These are phyloP conservation scores for Phytopythium sindhum DNA, from an alignment of 352 stramenopile genomes.

Conservation along the genomic window DNA sequence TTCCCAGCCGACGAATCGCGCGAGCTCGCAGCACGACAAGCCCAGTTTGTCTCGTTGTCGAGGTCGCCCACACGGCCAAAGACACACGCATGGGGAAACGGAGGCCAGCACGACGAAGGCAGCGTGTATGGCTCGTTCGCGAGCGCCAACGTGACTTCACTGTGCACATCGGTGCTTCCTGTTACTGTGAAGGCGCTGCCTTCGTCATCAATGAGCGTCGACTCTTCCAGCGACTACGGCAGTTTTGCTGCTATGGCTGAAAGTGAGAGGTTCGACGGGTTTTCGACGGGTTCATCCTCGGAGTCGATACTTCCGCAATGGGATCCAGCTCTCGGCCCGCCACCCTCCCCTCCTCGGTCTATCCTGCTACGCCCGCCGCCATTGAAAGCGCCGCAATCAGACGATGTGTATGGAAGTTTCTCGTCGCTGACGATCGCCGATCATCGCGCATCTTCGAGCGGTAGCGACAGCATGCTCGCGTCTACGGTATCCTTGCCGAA, in stretches of 20 bases:
- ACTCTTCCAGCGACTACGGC: conserved; percentile 16
- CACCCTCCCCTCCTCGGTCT: conserved; percentile 15
- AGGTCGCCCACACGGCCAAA: conserved; percentile 9
- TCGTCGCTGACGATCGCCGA: conserved; percentile 17
- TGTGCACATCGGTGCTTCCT: background rate
- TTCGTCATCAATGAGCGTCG: background rate
- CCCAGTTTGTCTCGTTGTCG: conserved; percentile 16
- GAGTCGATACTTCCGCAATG: background rate
- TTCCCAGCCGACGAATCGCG: conserved; percentile 20
- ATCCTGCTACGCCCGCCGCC: conserved; percentile 3
- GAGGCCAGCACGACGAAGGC: background rate
- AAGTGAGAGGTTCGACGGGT: background rate
- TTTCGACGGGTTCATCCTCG: conserved; percentile 5
- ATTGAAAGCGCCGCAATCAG: background rate
- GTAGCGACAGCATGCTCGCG: conserved; percentile 1
- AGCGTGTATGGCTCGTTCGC: conserved; percentile 28
- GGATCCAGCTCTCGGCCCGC: conserved; percentile 18
- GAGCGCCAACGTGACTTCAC: conserved; percentile 18
- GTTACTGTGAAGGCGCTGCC: background rate
- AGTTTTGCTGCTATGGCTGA: conserved; percentile 17
- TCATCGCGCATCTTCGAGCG: background rate
- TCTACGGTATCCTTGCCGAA: conserved; percentile 2
- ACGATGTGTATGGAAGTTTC: conserved; percentile 36
- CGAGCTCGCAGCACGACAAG: conserved; percentile 14
- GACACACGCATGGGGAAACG: background rate